Evolutionary conservation across 1,284 basidiomycete genomes (phyloP), one percentile per base, ranked within the genome.

Genomic region (Apiotrichum gracile): DNA sequence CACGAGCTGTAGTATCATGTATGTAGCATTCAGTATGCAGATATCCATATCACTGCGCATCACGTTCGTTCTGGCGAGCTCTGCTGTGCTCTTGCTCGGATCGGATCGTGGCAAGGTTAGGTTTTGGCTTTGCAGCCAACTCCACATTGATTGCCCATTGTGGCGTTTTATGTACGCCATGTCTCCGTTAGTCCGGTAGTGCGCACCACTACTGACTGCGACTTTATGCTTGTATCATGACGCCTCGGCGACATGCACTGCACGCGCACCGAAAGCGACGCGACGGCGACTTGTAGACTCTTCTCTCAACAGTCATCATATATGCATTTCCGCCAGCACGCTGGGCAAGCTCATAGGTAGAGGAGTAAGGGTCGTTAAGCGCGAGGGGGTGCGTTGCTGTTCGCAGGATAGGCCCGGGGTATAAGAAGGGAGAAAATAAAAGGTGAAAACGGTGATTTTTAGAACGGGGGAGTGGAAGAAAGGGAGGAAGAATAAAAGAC

Each of bases 281-380:
- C n/a, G n/a, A 29, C 27, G 6, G 14, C 5, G 9, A 35, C 34
- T 5, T 22, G 38, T 39, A 7, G 21, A 44, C 17, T 16, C 4
- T 16, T 22, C 22, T 14, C 24, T 27, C 46, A 26, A 43, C 47
- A 45, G 50, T 57, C 55, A 51, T 58, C 54, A 58, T 58, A 58
- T 58, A 54, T 59, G 57, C 57, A 59, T 59, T 58, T 55, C 57
- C 47, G 50, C 54, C 53, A 53, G 53, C 53, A 41, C 45, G 50
- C 51, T 52, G 53, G 57, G 44, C 49, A 58, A 49, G 55, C 52
- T 59, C 57, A 52, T 59, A 53, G 51, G 57, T 59, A 46, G 39
- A 49, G 52, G 42, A 52, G 42, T 51, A 51, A 47, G 39, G 46
- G 34, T 46, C 31, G 46, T 47, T 47, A 38, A 37, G 54, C 51